A percentile compares a stretch with the other conserved stretches of the same genome.
Conservation (phyloP, 176 grass and related monocot genomes). For the Musa troglodytarum region DNA sequence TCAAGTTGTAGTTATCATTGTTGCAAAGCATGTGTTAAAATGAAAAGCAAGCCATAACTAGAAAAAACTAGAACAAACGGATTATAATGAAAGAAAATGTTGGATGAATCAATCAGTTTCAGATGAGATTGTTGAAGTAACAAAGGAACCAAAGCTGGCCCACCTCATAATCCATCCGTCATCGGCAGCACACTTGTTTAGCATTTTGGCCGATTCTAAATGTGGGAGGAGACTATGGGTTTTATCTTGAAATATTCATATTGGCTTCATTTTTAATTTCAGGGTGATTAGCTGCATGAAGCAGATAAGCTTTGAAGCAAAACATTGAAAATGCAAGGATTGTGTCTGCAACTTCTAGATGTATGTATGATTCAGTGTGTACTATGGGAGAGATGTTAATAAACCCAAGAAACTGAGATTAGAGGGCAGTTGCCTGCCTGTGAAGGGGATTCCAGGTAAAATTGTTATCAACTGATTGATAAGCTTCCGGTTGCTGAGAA, state of each 20-base stretch:
- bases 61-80: neutral
- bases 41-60: no score
- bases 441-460: neutral
- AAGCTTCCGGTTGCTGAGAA: neutral
- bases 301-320: neutral
- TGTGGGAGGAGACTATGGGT: neutral
- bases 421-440: neutral
- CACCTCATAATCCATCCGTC: no score
- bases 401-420: constrained; percentile 1
- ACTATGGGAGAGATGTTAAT: neutral
- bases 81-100: no score
- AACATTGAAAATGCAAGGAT: neutral
- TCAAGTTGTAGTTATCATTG: no score
- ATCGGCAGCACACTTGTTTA: neutral
- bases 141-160: no score
- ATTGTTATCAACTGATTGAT: neutral
- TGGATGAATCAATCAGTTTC: neutral
- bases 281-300: neutral
- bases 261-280: neutral
- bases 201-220: neutral
- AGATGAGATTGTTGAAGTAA: neutral
- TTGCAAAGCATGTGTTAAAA: no score
- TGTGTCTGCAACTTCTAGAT: neutral
- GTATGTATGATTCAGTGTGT: constrained; percentile 9
- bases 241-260: neutral